Evolutionary conservation across 2,329 filamentous ascomycete genomes (phyloP).

Genomic region (Acrocalymma vagum): DNA sequence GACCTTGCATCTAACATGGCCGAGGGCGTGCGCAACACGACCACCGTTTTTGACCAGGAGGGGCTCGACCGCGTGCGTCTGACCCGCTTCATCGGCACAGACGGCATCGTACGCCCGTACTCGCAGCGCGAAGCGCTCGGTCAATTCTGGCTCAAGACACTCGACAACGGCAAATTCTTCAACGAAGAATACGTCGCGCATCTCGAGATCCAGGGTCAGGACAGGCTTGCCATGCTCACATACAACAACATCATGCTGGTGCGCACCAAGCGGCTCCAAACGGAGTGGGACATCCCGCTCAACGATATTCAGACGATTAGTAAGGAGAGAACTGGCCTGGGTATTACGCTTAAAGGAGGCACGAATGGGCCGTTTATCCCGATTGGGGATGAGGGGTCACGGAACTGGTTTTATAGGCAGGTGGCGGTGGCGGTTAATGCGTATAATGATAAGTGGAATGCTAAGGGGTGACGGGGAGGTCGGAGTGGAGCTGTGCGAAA

Average conservation of each 20-base stretch:
- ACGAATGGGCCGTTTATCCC: slow-evolving; percentile 95
- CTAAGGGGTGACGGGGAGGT: slow-evolving; percentile 56
- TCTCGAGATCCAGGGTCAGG: slow-evolving; percentile 86
- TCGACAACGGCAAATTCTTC: slow-evolving; percentile 98
- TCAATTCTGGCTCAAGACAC: slow-evolving; percentile 98
- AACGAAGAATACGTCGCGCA: slow-evolving; percentile 98
- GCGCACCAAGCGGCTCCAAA: slow-evolving; percentile 81
- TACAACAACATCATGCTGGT: slow-evolving; percentile 85
- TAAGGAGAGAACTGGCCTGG: slow-evolving; percentile 95
- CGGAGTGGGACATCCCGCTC: slow-evolving; percentile 94
- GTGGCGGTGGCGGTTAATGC: slow-evolving; percentile 73
- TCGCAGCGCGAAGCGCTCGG: slow-evolving; percentile 93
- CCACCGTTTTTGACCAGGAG: slow-evolving; percentile 94
- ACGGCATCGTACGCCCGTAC: slow-evolving; percentile 94
- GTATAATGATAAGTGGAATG: slow-evolving; percentile 73
- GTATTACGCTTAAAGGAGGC: slow-evolving; percentile 85
- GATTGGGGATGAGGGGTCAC: slow-evolving; percentile 81
- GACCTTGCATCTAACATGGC: slow-evolving; percentile 97
- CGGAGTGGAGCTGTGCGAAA: too few relatives aligned
- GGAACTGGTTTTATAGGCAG: slow-evolving; percentile 73
- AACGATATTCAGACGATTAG: slow-evolving; percentile 97
- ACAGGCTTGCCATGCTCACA: slow-evolving; percentile 77
- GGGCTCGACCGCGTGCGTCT: slow-evolving; percentile 95
- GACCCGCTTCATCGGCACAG: slow-evolving; percentile 87
- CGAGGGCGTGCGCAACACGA: slow-evolving; percentile 97